Base-by-base conservation (phyloP, 306 rosid species). In the Castanea mollissima region DNA sequence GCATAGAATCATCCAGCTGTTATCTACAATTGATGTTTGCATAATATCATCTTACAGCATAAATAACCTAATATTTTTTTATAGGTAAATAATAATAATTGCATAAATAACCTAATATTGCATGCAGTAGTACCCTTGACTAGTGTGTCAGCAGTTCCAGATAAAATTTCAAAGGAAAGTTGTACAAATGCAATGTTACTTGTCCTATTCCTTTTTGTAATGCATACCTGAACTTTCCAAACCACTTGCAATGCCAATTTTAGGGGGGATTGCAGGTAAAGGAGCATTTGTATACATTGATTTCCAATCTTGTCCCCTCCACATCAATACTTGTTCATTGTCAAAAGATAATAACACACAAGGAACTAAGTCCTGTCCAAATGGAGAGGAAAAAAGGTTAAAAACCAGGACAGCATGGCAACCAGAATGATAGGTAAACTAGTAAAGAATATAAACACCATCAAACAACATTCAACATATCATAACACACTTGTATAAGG, bases 331-430 rank as follows among this genome's bases (percentile, higher is more conserved):
- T 75, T 93, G 89, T 86, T 90, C 98, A 85, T 90, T 85, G 20
- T 95, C 98, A 81, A 95, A 95, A 64, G 99, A 95, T 69, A 93
- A 80, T 54, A 95, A 83, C 76, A 93, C 98, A 80, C 96, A 95
- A 80, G 98, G 99, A 86, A 95, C 98, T 96, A 93, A 86, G 78
- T 93, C 99, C 98, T 95, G 91, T 51, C 49, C 52, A 80, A 78
- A 52, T 62, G 79, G 67, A 79, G 74, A 81, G 20, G 69, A 65
- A 74, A 73, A 73, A 69, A 18, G 65, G 77, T 82, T 74, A 82
- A 76, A 20, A 76, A 69, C 35, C 70, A 77, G 29, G 32, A 65
- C 74, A 77, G 31, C 62, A 78, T 3, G 76, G 67, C 41, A 32
- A 62, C 76, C 75, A 79, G 56, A 76, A 82, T 72, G 69, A 78